Evolutionary conservation across 345 rosid species (phyloP), one percentile per base, ranked within the genome.

Genomic region (Bruguiera gymnorhiza): DNA sequence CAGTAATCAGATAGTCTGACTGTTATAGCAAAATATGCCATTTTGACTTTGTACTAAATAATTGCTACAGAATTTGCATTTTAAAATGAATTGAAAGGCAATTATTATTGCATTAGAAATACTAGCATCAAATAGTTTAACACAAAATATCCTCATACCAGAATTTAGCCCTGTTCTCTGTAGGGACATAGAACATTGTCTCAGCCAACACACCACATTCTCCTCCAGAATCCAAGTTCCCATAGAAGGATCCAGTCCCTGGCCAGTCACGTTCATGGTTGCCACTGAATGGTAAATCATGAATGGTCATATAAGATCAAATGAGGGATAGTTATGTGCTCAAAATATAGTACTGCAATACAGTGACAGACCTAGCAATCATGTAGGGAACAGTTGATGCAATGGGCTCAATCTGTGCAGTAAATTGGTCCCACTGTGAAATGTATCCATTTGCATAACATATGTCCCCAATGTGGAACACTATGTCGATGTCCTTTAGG

Each of bases 201-300:
- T 89, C 86, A 29, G 89, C 89, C 73, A 83, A 79, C 63, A 87
- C 90, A 56, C 92, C 90, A 23, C 96, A 87, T 70, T 89, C 96
- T 71, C 96, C 92, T 37, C 96, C 96, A 64, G 92, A 89, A 68
- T 89, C 96, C 65, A 26, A 37, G 81, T 65, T 69, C 0, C 73
- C 70, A 73, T 87, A 87, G 80, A 89, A 89, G 13, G 92, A 89
- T 64, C 88, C 90, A 2, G 92, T 75, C 68, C 83, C 71, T 0
- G 89, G 88, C 89, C 89, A 87, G 81, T 86, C 90, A 43, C 92
- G 89, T 63, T 89, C 89, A 76, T 89, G 96, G 82, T 87, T 89
- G 24, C 92, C 90, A 8, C 96, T 89, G 75, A 50, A 79, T 57
- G 43, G 63, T 30, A 51, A 43, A 72, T 46, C 21, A 79, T 20